Conservation (phyloP, 2,329 filamentous ascomycete genomes). For the Aspergillus ustus region DNA sequence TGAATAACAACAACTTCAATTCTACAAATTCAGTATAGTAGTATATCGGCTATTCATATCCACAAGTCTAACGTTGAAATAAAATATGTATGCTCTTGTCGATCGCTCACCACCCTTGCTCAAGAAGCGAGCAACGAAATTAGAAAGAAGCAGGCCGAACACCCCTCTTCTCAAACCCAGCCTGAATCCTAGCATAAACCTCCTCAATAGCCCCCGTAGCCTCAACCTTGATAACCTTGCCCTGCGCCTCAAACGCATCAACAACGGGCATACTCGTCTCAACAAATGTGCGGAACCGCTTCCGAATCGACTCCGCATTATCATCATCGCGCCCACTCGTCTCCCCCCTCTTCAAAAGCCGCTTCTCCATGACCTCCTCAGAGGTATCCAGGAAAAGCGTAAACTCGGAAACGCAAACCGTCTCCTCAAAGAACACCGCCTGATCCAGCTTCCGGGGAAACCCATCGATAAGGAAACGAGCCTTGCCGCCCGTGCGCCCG, state of each 20-base stretch:
- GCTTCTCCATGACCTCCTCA: slow-evolving; percentile 82
- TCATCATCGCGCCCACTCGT: slow-evolving; percentile 91
- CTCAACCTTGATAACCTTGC: slow-evolving; percentile 78
- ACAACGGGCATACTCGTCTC: slow-evolving; percentile 99
- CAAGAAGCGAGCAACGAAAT: neutral
- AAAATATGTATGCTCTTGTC: neutral
- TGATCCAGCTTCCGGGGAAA: slow-evolving; percentile 99
- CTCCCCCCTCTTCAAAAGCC: slow-evolving; percentile 86
- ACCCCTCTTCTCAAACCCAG: slow-evolving; percentile 52
- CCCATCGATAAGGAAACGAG: slow-evolving; percentile 77
- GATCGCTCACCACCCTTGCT: neutral
- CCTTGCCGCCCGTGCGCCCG: slow-evolving; percentile 46
- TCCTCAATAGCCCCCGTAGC: slow-evolving; percentile 71
- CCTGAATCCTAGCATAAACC: slow-evolving; percentile 62
- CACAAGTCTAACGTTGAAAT: neutral
- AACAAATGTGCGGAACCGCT: slow-evolving; percentile 91
- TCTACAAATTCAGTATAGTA: neutral
- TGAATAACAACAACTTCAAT: neutral
- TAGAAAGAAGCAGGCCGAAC: slow-evolving; percentile 25
- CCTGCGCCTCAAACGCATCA: slow-evolving; percentile 76
- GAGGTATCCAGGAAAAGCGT: slow-evolving; percentile 95
- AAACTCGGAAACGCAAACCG: slow-evolving; percentile 80
- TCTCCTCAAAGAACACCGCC: slow-evolving; percentile 88
- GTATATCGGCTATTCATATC: neutral
- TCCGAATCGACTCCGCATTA: slow-evolving; percentile 93